Evolutionary conservation across 1,284 basidiomycete genomes (phyloP).

Genomic region (Meripilus lineatus): DNA sequence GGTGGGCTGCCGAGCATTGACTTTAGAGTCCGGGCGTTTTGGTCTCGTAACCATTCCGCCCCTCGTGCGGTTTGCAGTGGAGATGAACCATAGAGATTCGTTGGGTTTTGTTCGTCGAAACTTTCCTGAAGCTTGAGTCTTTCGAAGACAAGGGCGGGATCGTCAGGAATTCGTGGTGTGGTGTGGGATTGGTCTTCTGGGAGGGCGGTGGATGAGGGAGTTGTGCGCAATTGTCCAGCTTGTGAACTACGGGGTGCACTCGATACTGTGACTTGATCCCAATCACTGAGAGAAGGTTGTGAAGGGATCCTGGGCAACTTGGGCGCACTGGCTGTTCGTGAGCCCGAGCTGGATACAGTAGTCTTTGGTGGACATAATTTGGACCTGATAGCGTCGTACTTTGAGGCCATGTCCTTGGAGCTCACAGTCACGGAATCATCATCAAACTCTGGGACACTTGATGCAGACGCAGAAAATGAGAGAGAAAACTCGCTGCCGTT

Average conservation of each 20-base stretch:
- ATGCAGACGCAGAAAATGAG: conserved; percentile 35
- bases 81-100: conserved; percentile 39
- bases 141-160: conserved; percentile 51
- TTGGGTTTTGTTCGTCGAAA: conserved; percentile 38
- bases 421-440: conserved; percentile 72
- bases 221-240: background rate
- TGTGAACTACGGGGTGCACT: conserved; percentile 13
- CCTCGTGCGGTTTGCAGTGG: conserved; percentile 56
- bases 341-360: conserved; percentile 21
- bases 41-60: conserved; percentile 78
- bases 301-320: conserved; percentile 5
- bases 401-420: conserved; percentile 51
- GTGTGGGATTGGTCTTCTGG: background rate
- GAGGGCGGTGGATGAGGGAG: background rate
- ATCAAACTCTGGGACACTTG: conserved; percentile 41
- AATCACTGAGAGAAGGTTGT: conserved; percentile 13
- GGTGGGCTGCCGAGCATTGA: conserved; percentile 57
- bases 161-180: conserved; percentile 18
- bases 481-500: conserved; percentile 59
- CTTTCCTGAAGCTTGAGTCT: conserved; percentile 48
- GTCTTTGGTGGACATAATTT: conserved; percentile 22
- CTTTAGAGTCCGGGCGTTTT: conserved; percentile 61
- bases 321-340: conserved; percentile 17
- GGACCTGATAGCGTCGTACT: conserved; percentile 20
- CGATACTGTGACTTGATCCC: conserved; percentile 17